A percentile compares a stretch with the other conserved stretches of the same genome.
phyloP scores from a whole-genome alignment of 176 grass and related monocot species.

The Oryza glumipatula region DNA sequence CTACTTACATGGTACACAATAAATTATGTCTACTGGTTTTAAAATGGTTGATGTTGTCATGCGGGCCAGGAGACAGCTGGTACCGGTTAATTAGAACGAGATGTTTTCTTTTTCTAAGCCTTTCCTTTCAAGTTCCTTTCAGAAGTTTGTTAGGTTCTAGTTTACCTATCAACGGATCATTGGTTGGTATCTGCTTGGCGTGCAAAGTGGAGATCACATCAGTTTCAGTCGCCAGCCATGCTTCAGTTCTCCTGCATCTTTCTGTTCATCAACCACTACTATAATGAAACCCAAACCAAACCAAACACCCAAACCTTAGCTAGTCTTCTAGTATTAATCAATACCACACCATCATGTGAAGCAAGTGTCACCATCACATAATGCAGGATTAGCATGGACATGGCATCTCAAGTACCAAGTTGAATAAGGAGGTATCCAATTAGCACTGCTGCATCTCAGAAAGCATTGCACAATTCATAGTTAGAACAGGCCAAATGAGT shows the following conservation, averaged over 20 bases:
- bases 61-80: background rate
- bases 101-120: background rate
- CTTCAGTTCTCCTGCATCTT: background rate
- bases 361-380: background rate
- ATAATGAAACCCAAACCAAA: background rate
- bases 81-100: background rate
- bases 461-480: background rate
- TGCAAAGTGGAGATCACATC: constrained; percentile 33
- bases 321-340: too few species aligned
- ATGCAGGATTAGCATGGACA: background rate
- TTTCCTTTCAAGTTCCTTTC: background rate
- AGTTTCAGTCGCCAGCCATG: background rate
- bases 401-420: background rate
- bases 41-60: background rate
- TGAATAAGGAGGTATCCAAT: background rate
- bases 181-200: constrained; percentile 8
- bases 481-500: background rate
- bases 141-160: constrained; percentile 5
- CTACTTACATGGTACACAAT: background rate
- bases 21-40: background rate
- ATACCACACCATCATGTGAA: background rate
- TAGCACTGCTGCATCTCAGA: background rate
- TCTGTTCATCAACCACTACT: constrained; percentile 2
- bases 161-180: constrained; percentile 5
- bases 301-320: background rate